Percentiles rank a stretch among this genome's conserved stretches.
phyloP scores from a whole-genome alignment of 257 asterid species.

The Cruciata laevipes region DNA sequence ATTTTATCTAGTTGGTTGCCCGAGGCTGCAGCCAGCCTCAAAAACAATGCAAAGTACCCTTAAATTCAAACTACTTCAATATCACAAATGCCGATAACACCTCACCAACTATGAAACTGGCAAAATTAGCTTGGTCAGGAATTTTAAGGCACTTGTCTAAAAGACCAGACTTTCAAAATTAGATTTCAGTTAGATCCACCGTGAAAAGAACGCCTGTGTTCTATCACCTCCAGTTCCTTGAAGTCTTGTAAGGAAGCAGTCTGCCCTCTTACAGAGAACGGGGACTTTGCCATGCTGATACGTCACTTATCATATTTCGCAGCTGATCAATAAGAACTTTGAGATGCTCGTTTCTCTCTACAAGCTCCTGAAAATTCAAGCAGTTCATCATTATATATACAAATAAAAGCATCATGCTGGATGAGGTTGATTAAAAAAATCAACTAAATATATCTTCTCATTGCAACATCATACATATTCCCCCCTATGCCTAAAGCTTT shows the following conservation, averaged over 20 bases:
- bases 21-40: neutral
- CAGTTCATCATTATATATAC: conserved; percentile 4
- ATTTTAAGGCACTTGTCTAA: neutral
- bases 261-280: conserved; percentile 37
- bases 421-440: no score
- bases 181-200: neutral
- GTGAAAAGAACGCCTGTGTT: no score
- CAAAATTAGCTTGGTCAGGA: neutral
- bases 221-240: no score
- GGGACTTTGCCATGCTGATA: conserved; percentile 88
- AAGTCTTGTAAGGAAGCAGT: neutral
- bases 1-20: neutral
- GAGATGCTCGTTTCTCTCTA: conserved; percentile 51
- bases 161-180: neutral
- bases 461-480: neutral
- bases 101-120: neutral
- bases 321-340: conserved; percentile 69
- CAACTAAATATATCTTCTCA: no score
- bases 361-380: conserved; percentile 44
- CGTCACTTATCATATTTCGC: conserved; percentile 58
- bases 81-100: neutral
- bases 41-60: neutral
- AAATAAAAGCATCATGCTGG: neutral
- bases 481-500: neutral
- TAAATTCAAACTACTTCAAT: neutral